Evolutionary conservation across 2,329 filamentous ascomycete species (phyloP).

Genomic region (Penicillium janthinellum): DNA sequence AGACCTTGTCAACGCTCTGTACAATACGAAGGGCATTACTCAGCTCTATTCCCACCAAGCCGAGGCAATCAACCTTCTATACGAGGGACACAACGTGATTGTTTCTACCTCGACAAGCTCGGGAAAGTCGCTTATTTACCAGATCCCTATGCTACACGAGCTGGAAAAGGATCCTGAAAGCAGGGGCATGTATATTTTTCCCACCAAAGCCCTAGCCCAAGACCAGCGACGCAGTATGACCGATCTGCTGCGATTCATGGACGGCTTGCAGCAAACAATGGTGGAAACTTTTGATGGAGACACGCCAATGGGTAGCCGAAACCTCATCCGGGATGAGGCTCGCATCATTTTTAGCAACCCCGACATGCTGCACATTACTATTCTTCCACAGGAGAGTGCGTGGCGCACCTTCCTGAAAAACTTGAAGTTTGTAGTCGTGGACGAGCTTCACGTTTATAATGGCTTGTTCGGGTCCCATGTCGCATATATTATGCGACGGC

Average conservation of each 20-base stretch:
- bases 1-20: conserved; percentile 90
- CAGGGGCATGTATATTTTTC: conserved; percentile 96
- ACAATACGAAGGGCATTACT: conserved; percentile 85
- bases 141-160: conserved; percentile 85
- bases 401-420: conserved; percentile 91
- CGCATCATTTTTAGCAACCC: conserved; percentile 97
- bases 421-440: conserved; percentile 84
- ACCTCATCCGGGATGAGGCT: conserved; percentile 80
- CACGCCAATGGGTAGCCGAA: conserved; percentile 78
- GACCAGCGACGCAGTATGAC: conserved; percentile 88
- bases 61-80: conserved; percentile 85
- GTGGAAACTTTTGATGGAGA: conserved; percentile 97
- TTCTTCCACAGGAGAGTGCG: conserved; percentile 84
- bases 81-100: conserved; percentile 82
- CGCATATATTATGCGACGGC: conserved; percentile 87
- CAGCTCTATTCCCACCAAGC: conserved; percentile 89
- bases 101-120: conserved; percentile 95
- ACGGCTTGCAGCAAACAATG: conserved; percentile 70
- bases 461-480: conserved; percentile 92
- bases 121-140: conserved; percentile 97
- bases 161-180: conserved; percentile 76
- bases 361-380: conserved; percentile 95
- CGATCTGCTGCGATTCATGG: conserved; percentile 80
- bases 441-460: conserved; percentile 95
- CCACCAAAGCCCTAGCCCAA: conserved; percentile 93